Base-by-base conservation (phyloP, 768 basidiomycete species). In the Mrakia blollopis region DNA sequence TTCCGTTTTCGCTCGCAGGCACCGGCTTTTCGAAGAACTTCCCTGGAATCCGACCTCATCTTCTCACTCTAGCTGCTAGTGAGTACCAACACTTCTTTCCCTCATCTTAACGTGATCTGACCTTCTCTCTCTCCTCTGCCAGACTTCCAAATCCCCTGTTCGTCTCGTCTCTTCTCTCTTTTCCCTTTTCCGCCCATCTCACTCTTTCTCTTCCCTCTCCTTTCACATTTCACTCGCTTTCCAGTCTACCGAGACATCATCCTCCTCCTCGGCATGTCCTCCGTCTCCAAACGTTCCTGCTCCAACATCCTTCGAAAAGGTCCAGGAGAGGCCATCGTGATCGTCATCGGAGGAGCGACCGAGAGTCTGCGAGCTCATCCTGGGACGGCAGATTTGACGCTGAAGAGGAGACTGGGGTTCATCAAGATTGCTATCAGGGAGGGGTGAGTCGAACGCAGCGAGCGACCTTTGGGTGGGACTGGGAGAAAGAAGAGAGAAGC, bases 261-360 rank as follows among this genome's bases (percentile, higher is more conserved):
- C 25, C 87, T 98, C 79, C 87, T 89, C 0, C 86, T 96, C 75
- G 97, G 97, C 32, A 88, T 99, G 65, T 92, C 92, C 84, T 94
- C 93, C 78, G 97, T 99, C 32, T 93, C 92, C 81, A 95, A 92
- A 83, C 87, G 78, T 91, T 68, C 92, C 1, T 99, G 97, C 83
- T 90, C 91, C 50, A 94, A 93, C 83, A 96, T 98, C 77, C 86
- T 99, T 87, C 88, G 28, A 2, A 75, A 86, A 87, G 85, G 85
- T 28, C 81, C 84, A 0, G 86, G 86, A 14, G 81, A 81, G 25
- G 89, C 93, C 0, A 94, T 98, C 80, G 92, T 91, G 4, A 98
- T 99, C 77, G 95, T 99, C 5, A 91, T 99, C 1, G 97, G 97
- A 0, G 97, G 97, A 32, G 96, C 97, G 0, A 91, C 95, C 23